Evolutionary conservation across 176 grass and related monocot species (phyloP).

Genomic region (Neostapfia colusana): DNA sequence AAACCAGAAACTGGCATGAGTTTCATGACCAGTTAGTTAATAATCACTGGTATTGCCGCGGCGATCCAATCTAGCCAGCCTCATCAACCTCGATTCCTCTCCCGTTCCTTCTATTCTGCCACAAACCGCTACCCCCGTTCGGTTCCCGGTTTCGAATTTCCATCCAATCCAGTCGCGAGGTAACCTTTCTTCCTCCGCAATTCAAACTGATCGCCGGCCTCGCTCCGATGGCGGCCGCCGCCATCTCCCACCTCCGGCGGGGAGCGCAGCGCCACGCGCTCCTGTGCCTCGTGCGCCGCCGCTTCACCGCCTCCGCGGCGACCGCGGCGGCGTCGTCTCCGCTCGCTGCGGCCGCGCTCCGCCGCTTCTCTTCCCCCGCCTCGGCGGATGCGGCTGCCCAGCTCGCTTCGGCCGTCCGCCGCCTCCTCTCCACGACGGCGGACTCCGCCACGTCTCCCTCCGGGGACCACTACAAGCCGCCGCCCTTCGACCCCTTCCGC

Average conservation of each 20-base stretch:
- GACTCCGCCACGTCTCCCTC: slow-evolving; percentile 31
- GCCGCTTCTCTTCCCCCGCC: slow-evolving; percentile 36
- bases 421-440: slow-evolving; percentile 46
- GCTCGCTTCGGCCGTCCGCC: slow-evolving; percentile 27
- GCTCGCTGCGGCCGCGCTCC: slow-evolving; percentile 29
- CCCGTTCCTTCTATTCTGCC: too few relatives aligned
- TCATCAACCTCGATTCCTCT: too few relatives aligned
- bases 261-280: slow-evolving; percentile 43
- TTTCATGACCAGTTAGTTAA: too few relatives aligned
- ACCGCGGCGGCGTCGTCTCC: neutral
- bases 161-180: slow-evolving; percentile 6
- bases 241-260: slow-evolving; percentile 53
- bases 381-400: neutral
- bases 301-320: slow-evolving; percentile 29
- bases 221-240: slow-evolving; percentile 45
- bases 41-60: too few relatives aligned
- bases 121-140: neutral
- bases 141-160: neutral
- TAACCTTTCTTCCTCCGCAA: slow-evolving; percentile 34
- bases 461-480: slow-evolving; percentile 45
- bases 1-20: too few relatives aligned
- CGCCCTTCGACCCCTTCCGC: slow-evolving; percentile 54
- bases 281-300: slow-evolving; percentile 37
- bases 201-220: slow-evolving; percentile 24
- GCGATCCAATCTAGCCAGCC: too few relatives aligned